Conservation (phyloP, 1,139 yeast species). For the Magnusiomyces suaveolens region DNA sequence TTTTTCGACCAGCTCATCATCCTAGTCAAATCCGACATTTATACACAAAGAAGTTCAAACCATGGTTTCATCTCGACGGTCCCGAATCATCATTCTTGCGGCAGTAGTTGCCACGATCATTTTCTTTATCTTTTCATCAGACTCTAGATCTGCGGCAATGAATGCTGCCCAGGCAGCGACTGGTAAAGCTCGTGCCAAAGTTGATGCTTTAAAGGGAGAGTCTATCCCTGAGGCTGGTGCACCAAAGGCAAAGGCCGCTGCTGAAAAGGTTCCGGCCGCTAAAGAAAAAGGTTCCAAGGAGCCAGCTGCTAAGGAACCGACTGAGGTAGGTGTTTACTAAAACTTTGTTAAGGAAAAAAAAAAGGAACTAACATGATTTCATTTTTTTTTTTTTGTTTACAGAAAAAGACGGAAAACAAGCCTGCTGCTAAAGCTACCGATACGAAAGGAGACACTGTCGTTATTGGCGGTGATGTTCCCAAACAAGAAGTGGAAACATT, state of each 20-base stretch:
- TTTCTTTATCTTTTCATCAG: constrained; percentile 19
- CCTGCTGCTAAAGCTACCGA: not conserved
- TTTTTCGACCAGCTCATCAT: not conserved
- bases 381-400: not conserved
- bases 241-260: not conserved
- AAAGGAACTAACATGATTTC: not conserved
- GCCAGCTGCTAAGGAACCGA: not conserved
- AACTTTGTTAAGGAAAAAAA: not conserved
- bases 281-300: not conserved
- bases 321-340: not conserved
- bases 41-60: not conserved
- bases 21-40: too few species aligned
- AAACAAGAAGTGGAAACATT: constrained; percentile 28
- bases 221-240: not conserved
- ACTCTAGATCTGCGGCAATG: not conserved
- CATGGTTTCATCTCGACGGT: constrained; percentile 24
- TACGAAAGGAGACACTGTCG: not conserved
- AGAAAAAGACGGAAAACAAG: not conserved
- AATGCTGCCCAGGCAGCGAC: not conserved
- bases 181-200: not conserved
- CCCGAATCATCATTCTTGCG: constrained; percentile 22
- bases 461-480: not conserved
- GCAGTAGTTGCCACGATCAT: constrained; percentile 21
- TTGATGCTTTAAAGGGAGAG: not conserved
- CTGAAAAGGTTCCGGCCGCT: not conserved